Evolutionary conservation across 2,329 filamentous ascomycete species (phyloP), one percentile per base, ranked within the genome.

Genomic region (Xylaria sp.): DNA sequence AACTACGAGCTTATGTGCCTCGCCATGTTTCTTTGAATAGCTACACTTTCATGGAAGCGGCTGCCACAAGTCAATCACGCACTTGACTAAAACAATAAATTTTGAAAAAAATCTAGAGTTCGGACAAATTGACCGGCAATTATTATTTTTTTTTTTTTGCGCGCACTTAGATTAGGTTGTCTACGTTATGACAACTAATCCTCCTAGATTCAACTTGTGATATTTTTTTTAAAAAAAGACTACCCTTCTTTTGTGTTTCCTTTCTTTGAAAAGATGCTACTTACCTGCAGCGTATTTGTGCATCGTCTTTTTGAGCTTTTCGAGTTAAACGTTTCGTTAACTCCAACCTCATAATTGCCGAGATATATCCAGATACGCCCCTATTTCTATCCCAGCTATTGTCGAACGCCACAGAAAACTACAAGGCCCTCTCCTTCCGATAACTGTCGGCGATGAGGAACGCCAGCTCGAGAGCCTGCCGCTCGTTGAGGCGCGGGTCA

Each of bases 401-500:
- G 23, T 15, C 6, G 4, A 41, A 39, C 18, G 28, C 34, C 32
- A 57, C 3, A 57, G 18, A 36, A 0, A 28, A n/a, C 43, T 66
- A 72, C n/a, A 70, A n/a, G 15, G 72, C 72, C 65, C 80, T 76
- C 72, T 80, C 80, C 60, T 78, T 76, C 20, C 86, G 82, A 72
- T 85, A 96, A 76, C 94, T 92, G 5, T 93, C 93, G 0, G 96
- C 96, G 56, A 99, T 91, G 76, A 98, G 81, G 80, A 99, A 99
- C 0, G 96, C 94, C 78, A 98, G 81, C 83, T 99, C 96, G 15
- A 99, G 85, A 0, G 96, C 94, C 83, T 99, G 96, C 83, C 98
- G 97, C 86, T 98, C 96, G 77, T 99, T 99, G 73, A 99, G 83
- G 28, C 96, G 84, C 5, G 96, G 96, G 79, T 99, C 96, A 79